Conservation (phyloP, 2,329 filamentous ascomycete species). For the Pleurostoma richardsiae region DNA sequence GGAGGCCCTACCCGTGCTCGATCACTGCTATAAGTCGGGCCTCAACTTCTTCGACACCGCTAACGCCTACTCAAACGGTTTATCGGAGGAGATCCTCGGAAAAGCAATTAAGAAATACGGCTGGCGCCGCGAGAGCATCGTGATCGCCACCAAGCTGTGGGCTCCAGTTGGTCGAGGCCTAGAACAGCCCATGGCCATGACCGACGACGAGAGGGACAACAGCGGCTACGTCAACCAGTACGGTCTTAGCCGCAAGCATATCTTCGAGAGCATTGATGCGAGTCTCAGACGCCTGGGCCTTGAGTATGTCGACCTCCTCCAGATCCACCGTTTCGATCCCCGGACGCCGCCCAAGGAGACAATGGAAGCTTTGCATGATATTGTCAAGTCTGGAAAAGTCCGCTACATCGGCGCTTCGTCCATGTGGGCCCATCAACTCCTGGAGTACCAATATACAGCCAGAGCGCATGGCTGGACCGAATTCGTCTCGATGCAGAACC, state of each 20-base stretch:
- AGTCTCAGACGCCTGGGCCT: slow-evolving; percentile 26
- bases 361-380: slow-evolving; percentile 57
- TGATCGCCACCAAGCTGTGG: slow-evolving; percentile 57
- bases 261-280: slow-evolving; percentile 32
- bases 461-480: slow-evolving; percentile 56
- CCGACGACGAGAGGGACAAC: slow-evolving; percentile 29
- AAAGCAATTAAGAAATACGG: slow-evolving; percentile 61
- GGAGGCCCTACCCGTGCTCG: slow-evolving; percentile 23
- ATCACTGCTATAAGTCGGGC: slow-evolving; percentile 21
- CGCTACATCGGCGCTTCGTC: slow-evolving; percentile 45
- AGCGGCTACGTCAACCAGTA: slow-evolving; percentile 25
- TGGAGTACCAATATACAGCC: slow-evolving; percentile 49
- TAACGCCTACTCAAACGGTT: slow-evolving; percentile 59
- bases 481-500: slow-evolving; percentile 55
- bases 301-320: slow-evolving; percentile 44
- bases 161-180: slow-evolving; percentile 25
- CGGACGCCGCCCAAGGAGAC: slow-evolving; percentile 52
- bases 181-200: slow-evolving; percentile 15
- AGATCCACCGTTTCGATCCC: slow-evolving; percentile 57
- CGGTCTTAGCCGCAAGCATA: slow-evolving; percentile 27
- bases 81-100: slow-evolving; percentile 59
- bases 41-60: slow-evolving; percentile 39
- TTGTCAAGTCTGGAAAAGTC: slow-evolving; percentile 53
- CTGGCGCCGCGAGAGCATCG: slow-evolving; percentile 60
- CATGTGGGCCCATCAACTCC: slow-evolving; percentile 51